These are phyloP conservation scores for Penicillium sp. DNA, from an alignment of 2,329 filamentous ascomycete species.

Conservation along the genomic window DNA sequence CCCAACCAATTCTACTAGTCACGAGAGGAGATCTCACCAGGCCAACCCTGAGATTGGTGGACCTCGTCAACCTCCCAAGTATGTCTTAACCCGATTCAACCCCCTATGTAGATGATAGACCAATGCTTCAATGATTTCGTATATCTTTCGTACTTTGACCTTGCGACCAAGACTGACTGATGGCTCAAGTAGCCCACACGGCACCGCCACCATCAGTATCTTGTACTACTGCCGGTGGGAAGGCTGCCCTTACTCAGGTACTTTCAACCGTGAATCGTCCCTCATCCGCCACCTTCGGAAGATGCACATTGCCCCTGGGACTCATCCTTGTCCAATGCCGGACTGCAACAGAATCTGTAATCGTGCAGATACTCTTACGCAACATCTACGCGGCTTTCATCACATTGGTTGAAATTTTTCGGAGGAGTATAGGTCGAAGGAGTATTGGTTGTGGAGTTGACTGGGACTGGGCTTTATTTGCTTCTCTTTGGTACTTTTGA, in stretches of 20 bases:
- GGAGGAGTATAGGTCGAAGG: background rate
- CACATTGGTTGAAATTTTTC: background rate
- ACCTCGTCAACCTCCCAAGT: background rate
- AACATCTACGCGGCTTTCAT: background rate
- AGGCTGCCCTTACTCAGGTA: background rate
- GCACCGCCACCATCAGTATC: background rate
- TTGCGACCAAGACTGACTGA: background rate
- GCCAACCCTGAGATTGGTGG: background rate
- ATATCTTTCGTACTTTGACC: background rate
- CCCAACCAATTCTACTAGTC: background rate
- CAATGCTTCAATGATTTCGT: background rate
- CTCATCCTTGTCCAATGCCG: background rate
- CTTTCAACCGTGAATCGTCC: background rate
- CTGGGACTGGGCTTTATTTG: background rate
- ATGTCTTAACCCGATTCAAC: background rate
- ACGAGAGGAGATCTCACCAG: background rate
- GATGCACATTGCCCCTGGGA: background rate
- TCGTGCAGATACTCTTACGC: background rate
- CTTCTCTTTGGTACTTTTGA: background rate
- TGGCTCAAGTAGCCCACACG: background rate
- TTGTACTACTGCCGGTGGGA: background rate
- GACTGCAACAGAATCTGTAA: background rate
- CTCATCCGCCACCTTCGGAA: constrained; percentile 2
- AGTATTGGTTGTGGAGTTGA: constrained; percentile 1
- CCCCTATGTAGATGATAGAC: background rate